Evolutionary conservation across 2,329 filamentous ascomycete species (phyloP), one percentile per base, ranked within the genome.

Genomic region (Graphium sp.): DNA sequence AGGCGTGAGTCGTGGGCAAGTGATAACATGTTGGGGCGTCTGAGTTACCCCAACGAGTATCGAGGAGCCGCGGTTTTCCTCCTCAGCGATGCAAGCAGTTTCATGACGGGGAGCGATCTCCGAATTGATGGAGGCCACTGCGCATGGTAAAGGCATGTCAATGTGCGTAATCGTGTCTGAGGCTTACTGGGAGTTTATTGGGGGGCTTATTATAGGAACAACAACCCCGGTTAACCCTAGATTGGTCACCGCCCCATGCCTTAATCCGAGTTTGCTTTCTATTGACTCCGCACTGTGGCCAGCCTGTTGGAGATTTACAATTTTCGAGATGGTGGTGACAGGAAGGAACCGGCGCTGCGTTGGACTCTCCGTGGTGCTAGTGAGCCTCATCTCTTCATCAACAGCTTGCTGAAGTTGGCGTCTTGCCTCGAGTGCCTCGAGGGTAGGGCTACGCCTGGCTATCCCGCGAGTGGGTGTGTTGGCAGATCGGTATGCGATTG

Each of bases 1-100:
- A 60, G 67, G 30, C 55, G 56, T 35, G 50, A 49, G 16, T 65
- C 74, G 34, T 92, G 84, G 84, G 70, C 79, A 11, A 75, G 65
- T 41, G 74, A 87, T 52, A 92, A 91, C 52, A 89, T 92, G 82
- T 60, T 92, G 30, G 72, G 66, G 17, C 63, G 71, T 19, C 56
- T 83, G 34, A 78, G 74, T 43, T 53, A 52, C 14, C 75, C 77
- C 0, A 58, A 71, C 27, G 77, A 84, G 47, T 81, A 78, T 48
- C 66, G 74, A 27, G 75, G 76, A 5, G 73, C 76, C 2, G 74
- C 73, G 3, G 70, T 84, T 39, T 82, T 78, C 61, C 62, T 85
- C 17, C 75, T 75, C 15, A 77, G 71, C 6, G 77, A 83, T 44
- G 66, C 76, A 7, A 76, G 69, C 22, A 56, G 59, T 40, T 85